Evolutionary conservation across 768 basidiomycete species (phyloP).

Genomic region (Dacryopinax primogenitus): DNA sequence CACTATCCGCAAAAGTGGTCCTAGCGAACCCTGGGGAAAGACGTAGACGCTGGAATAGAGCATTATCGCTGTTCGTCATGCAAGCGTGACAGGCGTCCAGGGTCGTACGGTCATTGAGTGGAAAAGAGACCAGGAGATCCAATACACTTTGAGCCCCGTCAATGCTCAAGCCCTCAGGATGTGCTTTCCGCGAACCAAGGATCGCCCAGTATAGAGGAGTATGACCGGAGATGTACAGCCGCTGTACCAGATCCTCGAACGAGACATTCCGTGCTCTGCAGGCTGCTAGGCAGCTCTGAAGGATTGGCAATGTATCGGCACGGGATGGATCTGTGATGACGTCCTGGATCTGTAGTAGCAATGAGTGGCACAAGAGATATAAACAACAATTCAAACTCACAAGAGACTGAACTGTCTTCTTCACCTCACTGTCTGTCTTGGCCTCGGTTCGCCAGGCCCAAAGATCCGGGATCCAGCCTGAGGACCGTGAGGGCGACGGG

Average conservation of each 20-base stretch:
- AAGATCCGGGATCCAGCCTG: conserved; percentile 7
- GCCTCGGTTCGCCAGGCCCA: background rate
- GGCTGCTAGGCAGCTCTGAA: conserved; percentile 51
- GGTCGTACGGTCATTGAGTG: conserved; percentile 33
- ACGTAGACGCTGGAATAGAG: conserved; percentile 46
- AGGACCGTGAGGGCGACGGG: background rate
- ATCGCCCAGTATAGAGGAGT: conserved; percentile 65
- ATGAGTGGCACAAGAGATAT: background rate
- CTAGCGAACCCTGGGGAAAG: conserved; percentile 40
- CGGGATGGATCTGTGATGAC: conserved; percentile 25
- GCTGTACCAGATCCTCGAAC: conserved; percentile 46
- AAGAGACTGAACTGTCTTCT: conserved; percentile 4
- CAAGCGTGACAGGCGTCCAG: conserved; percentile 57
- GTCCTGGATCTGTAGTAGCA: conserved; percentile 30
- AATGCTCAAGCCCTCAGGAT: background rate
- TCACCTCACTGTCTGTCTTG: background rate
- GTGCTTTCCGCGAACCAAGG: conserved; percentile 30
- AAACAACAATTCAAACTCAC: background rate
- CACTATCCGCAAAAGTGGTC: conserved; percentile 41
- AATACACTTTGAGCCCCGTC: conserved; percentile 29
- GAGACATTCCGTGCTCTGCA: conserved; percentile 40
- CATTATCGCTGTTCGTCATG: conserved; percentile 47
- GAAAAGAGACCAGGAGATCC: conserved; percentile 42
- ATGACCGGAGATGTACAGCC: conserved; percentile 48
- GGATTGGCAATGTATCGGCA: conserved; percentile 31